Percentiles rank a stretch among this genome's conserved stretches.
Evolutionary conservation across 2,329 filamentous ascomycete genomes (phyloP).

Genomic region (Phialocephala subalpina): DNA sequence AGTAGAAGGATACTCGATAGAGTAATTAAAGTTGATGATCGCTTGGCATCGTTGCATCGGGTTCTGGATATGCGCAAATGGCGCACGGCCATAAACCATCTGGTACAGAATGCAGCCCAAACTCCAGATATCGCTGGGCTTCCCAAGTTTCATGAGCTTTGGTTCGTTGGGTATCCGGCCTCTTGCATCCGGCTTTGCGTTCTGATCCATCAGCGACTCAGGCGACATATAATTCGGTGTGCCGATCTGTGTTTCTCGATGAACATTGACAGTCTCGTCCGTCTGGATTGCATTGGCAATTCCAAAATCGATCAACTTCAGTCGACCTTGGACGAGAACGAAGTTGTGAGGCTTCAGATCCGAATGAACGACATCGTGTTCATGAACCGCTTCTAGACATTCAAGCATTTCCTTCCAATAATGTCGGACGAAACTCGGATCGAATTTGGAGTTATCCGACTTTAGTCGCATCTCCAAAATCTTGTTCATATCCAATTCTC

Average conservation of each 20-base stretch:
- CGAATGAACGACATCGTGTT: constrained; percentile 92
- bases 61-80: constrained; percentile 91
- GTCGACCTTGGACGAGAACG: constrained; percentile 84
- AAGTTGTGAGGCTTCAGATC: constrained; percentile 98
- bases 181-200: constrained; percentile 55
- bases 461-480: constrained; percentile 79
- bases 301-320: constrained; percentile 98
- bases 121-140: constrained; percentile 95
- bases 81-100: constrained; percentile 96
- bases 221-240: constrained; percentile 99
- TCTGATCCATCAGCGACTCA: constrained; percentile 89
- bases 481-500: constrained; percentile 90
- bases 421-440: constrained; percentile 91
- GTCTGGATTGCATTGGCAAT: constrained; percentile 97
- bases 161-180: constrained; percentile 51
- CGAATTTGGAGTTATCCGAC: constrained; percentile 77
- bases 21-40: constrained; percentile 80
- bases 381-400: constrained; percentile 89
- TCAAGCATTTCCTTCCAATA: constrained; percentile 99
- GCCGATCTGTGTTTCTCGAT: constrained; percentile 93
- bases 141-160: constrained; percentile 94
- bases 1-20: constrained; percentile 74
- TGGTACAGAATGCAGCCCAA: constrained; percentile 97
- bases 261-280: constrained; percentile 96
- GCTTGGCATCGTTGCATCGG: constrained; percentile 87